A percentile compares a stretch with the other conserved stretches of the same genome.
Conservation (phyloP, 2,329 filamentous ascomycete genomes). For the Neofusicoccum umdonicola region DNA sequence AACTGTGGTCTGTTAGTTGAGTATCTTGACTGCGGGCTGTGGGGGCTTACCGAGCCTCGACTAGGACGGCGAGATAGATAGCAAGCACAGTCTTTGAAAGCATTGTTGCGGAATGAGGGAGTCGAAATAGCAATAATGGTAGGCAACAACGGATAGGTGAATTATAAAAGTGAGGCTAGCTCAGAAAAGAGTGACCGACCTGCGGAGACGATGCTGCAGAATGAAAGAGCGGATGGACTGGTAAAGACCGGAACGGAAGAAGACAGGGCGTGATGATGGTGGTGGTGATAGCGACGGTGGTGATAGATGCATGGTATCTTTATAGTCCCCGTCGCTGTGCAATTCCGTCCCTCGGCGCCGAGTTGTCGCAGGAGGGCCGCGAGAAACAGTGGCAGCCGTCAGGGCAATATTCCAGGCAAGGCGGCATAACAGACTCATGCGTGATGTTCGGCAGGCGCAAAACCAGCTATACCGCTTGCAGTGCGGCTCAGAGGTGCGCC, state of each 20-base stretch:
- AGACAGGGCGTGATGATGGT: not conserved
- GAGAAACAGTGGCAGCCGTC: not conserved
- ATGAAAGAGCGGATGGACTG: conserved; percentile 21
- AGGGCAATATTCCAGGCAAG: not conserved
- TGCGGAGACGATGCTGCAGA: conserved; percentile 23
- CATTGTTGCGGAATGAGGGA: not conserved
- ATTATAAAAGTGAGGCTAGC: conserved; percentile 34
- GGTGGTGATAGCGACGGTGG: not conserved
- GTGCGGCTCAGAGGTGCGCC: no score
- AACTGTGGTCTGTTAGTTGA: conserved; percentile 36
- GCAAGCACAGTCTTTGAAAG: not conserved
- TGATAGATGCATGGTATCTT: not conserved
- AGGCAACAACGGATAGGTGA: conserved; percentile 20
- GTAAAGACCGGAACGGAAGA: conserved; percentile 16
- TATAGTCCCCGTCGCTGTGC: not conserved
- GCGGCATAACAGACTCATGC: conserved; percentile 1
- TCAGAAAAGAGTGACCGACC: conserved; percentile 33
- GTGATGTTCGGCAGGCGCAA: not conserved
- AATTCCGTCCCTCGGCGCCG: not conserved
- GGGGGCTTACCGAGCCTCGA: conserved; percentile 29
- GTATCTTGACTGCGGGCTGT: not conserved
- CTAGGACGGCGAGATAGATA: conserved; percentile 22
- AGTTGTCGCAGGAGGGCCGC: not conserved
- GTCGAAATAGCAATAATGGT: not conserved
- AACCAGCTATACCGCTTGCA: not conserved